Conservation (phyloP, 306 rosid species). For the Cucurbita maxima region DNA sequence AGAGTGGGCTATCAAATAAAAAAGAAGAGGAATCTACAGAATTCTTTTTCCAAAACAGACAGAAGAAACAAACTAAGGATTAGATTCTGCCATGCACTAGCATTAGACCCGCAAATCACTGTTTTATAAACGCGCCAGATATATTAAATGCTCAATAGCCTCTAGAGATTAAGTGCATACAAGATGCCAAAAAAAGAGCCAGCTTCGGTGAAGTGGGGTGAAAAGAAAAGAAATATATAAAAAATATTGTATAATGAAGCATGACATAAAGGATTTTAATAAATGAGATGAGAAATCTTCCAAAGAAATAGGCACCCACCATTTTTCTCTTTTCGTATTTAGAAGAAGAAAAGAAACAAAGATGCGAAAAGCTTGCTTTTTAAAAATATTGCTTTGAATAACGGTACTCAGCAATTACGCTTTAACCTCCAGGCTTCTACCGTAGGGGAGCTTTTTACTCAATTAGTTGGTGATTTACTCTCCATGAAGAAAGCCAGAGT, state of each 20-base stretch:
- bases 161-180: background rate
- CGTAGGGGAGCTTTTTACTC: background rate
- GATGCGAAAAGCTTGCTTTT: background rate
- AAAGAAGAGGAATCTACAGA: background rate
- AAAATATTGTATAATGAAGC: background rate
- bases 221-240: background rate
- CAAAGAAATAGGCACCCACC: background rate
- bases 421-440: background rate
- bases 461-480: background rate
- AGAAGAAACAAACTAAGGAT: background rate
- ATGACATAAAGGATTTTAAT: background rate
- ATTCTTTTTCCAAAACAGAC: background rate
- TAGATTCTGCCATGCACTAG: background rate
- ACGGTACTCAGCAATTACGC: background rate
- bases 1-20: background rate
- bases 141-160: background rate
- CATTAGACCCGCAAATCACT: background rate
- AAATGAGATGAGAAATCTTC: background rate
- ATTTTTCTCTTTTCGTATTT: background rate
- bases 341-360: background rate
- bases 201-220: background rate
- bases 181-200: background rate
- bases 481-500: too few relatives aligned
- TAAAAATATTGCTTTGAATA: background rate
- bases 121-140: background rate